A percentile compares a stretch with the other conserved stretches of the same genome.
Conservation (phyloP, 495 filamentous ascomycete species). For the Penicillium cosmopolitanum region DNA sequence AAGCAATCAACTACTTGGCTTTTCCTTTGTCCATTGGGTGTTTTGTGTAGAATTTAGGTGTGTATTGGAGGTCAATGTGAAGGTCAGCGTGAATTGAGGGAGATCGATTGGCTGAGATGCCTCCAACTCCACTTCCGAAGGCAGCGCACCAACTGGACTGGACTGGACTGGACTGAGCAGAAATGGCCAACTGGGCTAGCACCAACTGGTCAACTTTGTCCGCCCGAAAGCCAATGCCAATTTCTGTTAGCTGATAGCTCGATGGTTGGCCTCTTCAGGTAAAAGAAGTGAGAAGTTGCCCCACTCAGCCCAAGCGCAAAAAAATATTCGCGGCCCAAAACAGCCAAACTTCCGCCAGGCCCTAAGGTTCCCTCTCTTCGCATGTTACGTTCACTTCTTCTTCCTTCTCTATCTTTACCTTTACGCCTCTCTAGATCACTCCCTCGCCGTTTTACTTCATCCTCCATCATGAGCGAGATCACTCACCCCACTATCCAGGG, state of each 20-base stretch:
- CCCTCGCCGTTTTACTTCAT: conserved; percentile 23
- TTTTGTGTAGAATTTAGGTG: too few species aligned
- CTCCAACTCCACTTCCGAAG: background rate
- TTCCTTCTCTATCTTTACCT: conserved; percentile 17
- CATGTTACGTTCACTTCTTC: conserved; percentile 32
- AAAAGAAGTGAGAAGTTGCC: conserved; percentile 3
- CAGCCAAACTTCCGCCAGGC: conserved; percentile 36
- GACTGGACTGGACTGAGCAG: too few species aligned
- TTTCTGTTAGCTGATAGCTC: background rate
- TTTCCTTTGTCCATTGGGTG: conserved; percentile 27
- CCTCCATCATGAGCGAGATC: conserved; percentile 56
- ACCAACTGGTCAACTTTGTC: background rate
- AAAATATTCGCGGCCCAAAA: conserved; percentile 28
- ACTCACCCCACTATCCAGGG: conserved; percentile 65
- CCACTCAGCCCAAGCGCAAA: conserved; percentile 22
- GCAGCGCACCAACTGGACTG: background rate
- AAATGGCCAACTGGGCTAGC: background rate
- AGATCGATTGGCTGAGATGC: conserved; percentile 22
- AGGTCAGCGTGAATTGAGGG: conserved; percentile 26
- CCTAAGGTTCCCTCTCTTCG: conserved; percentile 23
- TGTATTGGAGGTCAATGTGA: background rate
- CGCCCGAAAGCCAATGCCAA: background rate
- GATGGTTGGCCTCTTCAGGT: background rate
- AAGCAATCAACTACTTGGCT: conserved; percentile 47
- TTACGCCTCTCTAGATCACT: conserved; percentile 10